Evolutionary conservation across 257 asterid genomes (phyloP).

Genomic region (Penstemon davidsonii): DNA sequence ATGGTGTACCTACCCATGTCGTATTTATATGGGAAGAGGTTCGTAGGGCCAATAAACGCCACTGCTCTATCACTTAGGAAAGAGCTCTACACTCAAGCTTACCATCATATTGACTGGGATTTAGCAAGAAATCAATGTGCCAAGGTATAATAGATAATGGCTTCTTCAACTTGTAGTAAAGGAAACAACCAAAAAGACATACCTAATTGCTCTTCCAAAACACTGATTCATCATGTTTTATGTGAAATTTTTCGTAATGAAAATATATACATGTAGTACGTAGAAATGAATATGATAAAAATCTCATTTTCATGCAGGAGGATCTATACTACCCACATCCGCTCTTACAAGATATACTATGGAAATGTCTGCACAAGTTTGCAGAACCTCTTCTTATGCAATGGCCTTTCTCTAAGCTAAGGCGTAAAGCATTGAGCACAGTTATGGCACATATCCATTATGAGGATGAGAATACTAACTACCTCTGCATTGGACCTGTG

Average conservation of each 20-base stretch:
- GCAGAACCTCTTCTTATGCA: constrained; percentile 57
- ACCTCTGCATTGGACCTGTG: constrained; percentile 66
- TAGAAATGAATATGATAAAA: background rate
- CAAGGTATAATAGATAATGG: constrained; percentile 38
- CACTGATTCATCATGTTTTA: too few species aligned
- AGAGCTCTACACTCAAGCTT: constrained; percentile 50
- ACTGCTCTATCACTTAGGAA: constrained; percentile 47
- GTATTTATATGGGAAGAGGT: too few species aligned
- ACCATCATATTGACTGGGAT: constrained; percentile 58
- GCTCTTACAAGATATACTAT: constrained; percentile 53
- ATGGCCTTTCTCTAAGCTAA: constrained; percentile 66
- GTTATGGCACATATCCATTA: constrained; percentile 51
- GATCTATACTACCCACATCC: constrained; percentile 34
- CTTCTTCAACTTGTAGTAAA: too few species aligned
- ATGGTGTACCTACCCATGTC: too few species aligned
- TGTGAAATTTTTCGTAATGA: too few species aligned
- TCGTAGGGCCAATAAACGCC: constrained; percentile 36
- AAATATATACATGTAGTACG: too few species aligned
- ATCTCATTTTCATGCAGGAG: constrained; percentile 45
- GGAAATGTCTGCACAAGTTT: constrained; percentile 56
- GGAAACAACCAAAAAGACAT: too few species aligned
- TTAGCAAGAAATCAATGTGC: constrained; percentile 57
- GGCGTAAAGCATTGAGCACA: constrained; percentile 44
- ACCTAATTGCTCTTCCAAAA: too few species aligned
- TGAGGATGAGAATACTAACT: constrained; percentile 58